Conservation (phyloP, 1,139 yeast genomes). For the Pichia sp. region DNA sequence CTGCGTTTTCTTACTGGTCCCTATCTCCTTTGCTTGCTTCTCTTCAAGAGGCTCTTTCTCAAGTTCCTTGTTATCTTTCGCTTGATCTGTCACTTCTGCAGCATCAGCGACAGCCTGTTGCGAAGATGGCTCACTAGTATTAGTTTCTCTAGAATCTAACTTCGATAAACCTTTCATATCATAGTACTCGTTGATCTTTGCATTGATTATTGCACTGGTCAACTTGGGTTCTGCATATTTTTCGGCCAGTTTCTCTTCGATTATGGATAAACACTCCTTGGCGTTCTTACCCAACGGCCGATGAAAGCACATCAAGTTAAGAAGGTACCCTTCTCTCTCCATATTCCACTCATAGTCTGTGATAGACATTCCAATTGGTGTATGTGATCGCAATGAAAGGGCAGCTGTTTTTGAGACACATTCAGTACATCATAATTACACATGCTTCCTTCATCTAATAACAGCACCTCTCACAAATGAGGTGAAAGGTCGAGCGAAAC, state of each 20-base stretch:
- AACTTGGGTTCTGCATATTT: conserved; percentile 21
- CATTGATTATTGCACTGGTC: conserved; percentile 19
- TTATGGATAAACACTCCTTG: conserved; percentile 14
- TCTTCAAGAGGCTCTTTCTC: conserved; percentile 1
- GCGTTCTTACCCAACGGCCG: conserved; percentile 27
- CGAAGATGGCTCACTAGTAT: not conserved
- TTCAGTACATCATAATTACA: too few relatives aligned
- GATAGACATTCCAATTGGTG: not conserved
- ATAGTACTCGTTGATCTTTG: conserved; percentile 25
- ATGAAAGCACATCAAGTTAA: conserved; percentile 26
- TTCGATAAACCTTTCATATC: conserved; percentile 27
- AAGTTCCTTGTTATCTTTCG: not conserved
- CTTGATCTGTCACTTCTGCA: not conserved
- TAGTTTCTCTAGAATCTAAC: conserved; percentile 23
- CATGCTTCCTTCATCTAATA: too few relatives aligned
- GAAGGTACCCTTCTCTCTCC: conserved; percentile 21
- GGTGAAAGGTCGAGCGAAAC: not conserved
- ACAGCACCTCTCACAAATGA: too few relatives aligned
- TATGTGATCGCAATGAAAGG: not conserved
- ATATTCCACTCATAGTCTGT: conserved; percentile 13
- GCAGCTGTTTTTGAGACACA: too few relatives aligned
- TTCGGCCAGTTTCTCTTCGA: conserved; percentile 34
- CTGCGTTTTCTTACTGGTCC: not conserved
- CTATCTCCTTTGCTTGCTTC: not conserved
- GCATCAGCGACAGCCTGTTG: not conserved